A percentile compares a stretch with the other conserved stretches of the same genome.
Conservation (phyloP, 1,284 basidiomycete genomes). For the Neolentinus lepideus region DNA sequence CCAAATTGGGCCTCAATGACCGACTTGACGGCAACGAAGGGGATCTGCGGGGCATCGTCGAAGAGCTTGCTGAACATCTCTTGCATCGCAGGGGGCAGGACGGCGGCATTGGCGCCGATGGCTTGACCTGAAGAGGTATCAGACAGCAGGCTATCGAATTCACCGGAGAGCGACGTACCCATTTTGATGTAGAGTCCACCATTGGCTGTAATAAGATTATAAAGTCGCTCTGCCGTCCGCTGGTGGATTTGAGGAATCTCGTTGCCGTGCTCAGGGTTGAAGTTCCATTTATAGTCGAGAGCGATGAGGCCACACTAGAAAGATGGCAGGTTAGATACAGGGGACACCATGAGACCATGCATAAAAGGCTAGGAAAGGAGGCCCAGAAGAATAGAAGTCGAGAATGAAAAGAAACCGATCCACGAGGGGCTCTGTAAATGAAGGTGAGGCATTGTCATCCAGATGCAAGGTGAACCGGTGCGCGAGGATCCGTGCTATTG, state of each 20-base stretch:
- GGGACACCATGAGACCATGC: too few relatives aligned
- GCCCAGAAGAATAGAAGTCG: too few relatives aligned
- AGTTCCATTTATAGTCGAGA: slow-evolving; percentile 82
- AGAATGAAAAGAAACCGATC: too few relatives aligned
- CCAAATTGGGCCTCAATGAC: slow-evolving; percentile 74
- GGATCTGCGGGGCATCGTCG: slow-evolving; percentile 80
- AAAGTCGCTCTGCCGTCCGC: slow-evolving; percentile 74
- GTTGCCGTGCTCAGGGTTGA: slow-evolving; percentile 56
- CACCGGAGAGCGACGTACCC: slow-evolving; percentile 32
- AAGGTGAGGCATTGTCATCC: too few relatives aligned
- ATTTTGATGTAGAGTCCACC: slow-evolving; percentile 90
- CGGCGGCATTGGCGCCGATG: slow-evolving; percentile 76
- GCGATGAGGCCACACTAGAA: slow-evolving; percentile 67
- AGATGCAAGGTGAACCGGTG: too few relatives aligned
- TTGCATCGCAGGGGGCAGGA: slow-evolving; percentile 79
- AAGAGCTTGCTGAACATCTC: slow-evolving; percentile 77
- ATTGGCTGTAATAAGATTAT: slow-evolving; percentile 70
- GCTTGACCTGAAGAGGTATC: slow-evolving; percentile 46
- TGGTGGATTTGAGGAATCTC: slow-evolving; percentile 74
- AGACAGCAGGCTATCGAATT: neutral
- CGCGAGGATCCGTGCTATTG: too few relatives aligned
- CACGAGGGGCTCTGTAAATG: too few relatives aligned
- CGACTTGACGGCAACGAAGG: slow-evolving; percentile 59
- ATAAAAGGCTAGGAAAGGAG: neutral
- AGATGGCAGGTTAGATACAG: neutral